Evolutionary conservation across 192 early-diverging fungal genomes (phyloP), one percentile per base, ranked within the genome.

Genomic region (Cetraspora pellucida): DNA sequence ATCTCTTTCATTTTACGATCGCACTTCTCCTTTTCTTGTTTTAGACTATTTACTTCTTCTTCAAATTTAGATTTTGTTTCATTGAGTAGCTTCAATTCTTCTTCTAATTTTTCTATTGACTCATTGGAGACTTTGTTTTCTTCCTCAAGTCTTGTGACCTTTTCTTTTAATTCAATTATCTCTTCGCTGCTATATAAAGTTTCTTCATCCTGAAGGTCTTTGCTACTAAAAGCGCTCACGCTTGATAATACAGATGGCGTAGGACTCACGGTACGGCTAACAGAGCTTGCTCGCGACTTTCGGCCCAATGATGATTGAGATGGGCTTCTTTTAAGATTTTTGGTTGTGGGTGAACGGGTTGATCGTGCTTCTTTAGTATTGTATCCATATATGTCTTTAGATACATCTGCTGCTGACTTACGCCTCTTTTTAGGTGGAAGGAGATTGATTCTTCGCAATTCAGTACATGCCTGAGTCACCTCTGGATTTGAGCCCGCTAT

Each of bases 1-100:
- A 72, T 72, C 28, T 72, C 73, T 27, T 16, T 55, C 44, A 63
- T 47, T 75, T 63, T 75, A n/a, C 31, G 47, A 6, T 75, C 73
- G 27, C 61, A 30, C 14, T 75, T 10, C 28, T 63, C 60, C 28
- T 75, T 63, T 13, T 74, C 58, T 47, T 61, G 23, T 28, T 63
- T 63, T 14, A 49, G n/a, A 47, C 9, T 49, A 25, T 63, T 21
- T 21, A 63, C 14, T 75, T 75, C 60, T 11, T 60, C 31, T 17
- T 75, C 58, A 16, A 63, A 25, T 16, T 63, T 75, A 49, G 1
- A 10, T 16, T 75, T 75, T 21, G 10, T 13, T 63, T 49, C 60
- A n/a, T 57, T 52, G 14, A 72, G n/a, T 31, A 17, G n/a, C 17
- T 72, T 72, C 11, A 55, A 19, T 55, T 72, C 52, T 30, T 55